Percentiles rank a stretch among this genome's conserved stretches.
Evolutionary conservation across 805 yeast species (phyloP).

Genomic region (Zygosaccharomyces siamensis): DNA sequence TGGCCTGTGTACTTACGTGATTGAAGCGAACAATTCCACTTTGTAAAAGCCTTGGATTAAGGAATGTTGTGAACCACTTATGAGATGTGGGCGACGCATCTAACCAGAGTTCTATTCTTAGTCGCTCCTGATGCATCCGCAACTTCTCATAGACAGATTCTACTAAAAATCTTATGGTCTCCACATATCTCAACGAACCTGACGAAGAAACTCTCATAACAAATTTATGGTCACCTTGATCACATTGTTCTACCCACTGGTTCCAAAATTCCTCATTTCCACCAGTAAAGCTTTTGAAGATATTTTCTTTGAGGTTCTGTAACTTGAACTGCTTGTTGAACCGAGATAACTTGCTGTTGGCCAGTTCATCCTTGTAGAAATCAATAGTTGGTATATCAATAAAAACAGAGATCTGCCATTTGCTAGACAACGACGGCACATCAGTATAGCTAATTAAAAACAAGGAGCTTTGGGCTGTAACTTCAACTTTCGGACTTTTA

Average conservation of each 20-base stretch:
- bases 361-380: conserved; percentile 32
- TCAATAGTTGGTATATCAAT: conserved; percentile 36
- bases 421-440: conserved; percentile 13
- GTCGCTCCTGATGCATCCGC: conserved; percentile 3
- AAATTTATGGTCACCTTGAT: conserved; percentile 5
- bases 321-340: conserved; percentile 31
- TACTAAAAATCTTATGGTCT: conserved; percentile 30
- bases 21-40: conserved; percentile 20
- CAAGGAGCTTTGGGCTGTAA: conserved; percentile 28
- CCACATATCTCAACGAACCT: conserved; percentile 34
- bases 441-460: conserved; percentile 31
- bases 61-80: conserved; percentile 33
- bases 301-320: conserved; percentile 24
- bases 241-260: conserved; percentile 7
- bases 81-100: conserved; percentile 29
- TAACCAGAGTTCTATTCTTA: conserved; percentile 21
- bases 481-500: conserved; percentile 26
- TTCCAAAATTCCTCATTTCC: conserved; percentile 27
- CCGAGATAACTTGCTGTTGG: conserved; percentile 25
- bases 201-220: conserved; percentile 23
- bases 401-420: conserved; percentile 25
- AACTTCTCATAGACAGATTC: conserved; percentile 24
- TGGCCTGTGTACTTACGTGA: conserved; percentile 15
- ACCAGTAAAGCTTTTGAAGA: conserved; percentile 26
- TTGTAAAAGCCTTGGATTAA: conserved; percentile 18